Percentiles rank a stretch among this genome's conserved stretches.
These are phyloP conservation scores for Pichia norvegensis DNA, from an alignment of 1,139 yeast species.

Conservation along the genomic window DNA sequence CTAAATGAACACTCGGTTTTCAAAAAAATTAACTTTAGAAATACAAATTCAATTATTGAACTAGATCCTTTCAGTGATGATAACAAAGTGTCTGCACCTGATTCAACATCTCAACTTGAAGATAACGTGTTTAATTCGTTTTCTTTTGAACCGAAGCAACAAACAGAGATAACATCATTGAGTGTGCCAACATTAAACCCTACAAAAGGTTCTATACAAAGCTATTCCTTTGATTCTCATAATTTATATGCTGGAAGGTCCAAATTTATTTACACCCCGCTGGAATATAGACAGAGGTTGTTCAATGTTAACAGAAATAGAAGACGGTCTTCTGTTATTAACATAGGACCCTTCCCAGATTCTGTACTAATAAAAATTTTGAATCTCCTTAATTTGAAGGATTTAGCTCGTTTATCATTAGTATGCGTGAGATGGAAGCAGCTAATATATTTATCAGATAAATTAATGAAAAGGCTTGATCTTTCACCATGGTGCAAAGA, in stretches of 20 bases:
- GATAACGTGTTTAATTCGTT: neutral
- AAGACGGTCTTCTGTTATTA: conserved; percentile 49
- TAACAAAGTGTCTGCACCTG: neutral
- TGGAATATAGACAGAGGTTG: conserved; percentile 44
- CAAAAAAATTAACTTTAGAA: conserved; percentile 1
- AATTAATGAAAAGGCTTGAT: conserved; percentile 44
- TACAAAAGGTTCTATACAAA: conserved; percentile 20
- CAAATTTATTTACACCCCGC: conserved; percentile 44
- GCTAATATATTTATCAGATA: conserved; percentile 48
- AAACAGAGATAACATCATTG: conserved; percentile 6
- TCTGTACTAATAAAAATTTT: conserved; percentile 46
- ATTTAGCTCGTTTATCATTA: conserved; percentile 47
- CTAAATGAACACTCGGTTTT: neutral
- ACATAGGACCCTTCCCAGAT: conserved; percentile 54
- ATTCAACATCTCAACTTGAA: neutral
- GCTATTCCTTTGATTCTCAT: conserved; percentile 9
- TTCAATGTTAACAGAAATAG: conserved; percentile 32
- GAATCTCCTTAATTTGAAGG: conserved; percentile 44
- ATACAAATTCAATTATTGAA: neutral
- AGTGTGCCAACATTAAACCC: conserved; percentile 24
- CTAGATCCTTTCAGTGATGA: neutral
- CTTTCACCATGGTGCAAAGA: conserved; percentile 53
- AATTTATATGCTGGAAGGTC: neutral
- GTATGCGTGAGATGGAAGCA: conserved; percentile 65
- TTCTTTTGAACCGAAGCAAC: neutral